Base-by-base conservation (phyloP, 352 stramenopile species). In the Globisporangium sylvaticum region DNA sequence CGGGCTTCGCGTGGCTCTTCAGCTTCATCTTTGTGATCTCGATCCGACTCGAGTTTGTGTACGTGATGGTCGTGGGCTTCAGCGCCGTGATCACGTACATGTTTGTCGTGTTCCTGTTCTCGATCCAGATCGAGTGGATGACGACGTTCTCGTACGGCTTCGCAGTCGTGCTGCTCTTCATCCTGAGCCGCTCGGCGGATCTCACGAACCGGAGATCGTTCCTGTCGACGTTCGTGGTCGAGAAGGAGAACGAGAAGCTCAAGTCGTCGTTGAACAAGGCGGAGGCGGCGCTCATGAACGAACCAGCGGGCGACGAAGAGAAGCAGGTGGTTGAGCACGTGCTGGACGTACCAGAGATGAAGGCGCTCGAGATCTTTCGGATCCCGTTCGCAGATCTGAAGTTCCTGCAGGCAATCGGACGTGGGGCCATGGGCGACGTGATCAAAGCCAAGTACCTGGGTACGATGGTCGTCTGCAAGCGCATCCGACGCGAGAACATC, bases 401-500 rank as follows among this genome's bases (percentile, higher is more conserved):
- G 31, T 88, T 96, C 64, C 63, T 95, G 7, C 78, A 92, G 46
- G 86, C 84, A 14, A 93, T 95, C 37, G 87, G 87, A 8, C 78
- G 85, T 14, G 87, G 87, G 8, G 88, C 85, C 2, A 94, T 93
- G 79, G 87, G 87, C 18, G 88, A 95, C 63, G 88, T 96, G n/a
- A 95, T 96, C 67, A 94, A 95, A 70, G 87, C 88, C 50, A 85
- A 84, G 58, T 95, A 94, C 62, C 88, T 94, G 29, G 88, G 88
- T n/a, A 96, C 88, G 1, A 77, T 91, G 39, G 88, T 96, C 15
- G 87, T 95, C 14, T 95, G 87, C 73, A 96, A 96, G 64, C 85
- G 88, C 39, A 92, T 96, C 74, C 87, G 88, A 39, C 88, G 88
- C 29, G 88, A 96, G 70, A 74, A 89, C 58, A 94, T 96, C 69